These are phyloP conservation scores for Henningerozyma blattae DNA, from an alignment of 805 yeast genomes.

Conservation along the genomic window DNA sequence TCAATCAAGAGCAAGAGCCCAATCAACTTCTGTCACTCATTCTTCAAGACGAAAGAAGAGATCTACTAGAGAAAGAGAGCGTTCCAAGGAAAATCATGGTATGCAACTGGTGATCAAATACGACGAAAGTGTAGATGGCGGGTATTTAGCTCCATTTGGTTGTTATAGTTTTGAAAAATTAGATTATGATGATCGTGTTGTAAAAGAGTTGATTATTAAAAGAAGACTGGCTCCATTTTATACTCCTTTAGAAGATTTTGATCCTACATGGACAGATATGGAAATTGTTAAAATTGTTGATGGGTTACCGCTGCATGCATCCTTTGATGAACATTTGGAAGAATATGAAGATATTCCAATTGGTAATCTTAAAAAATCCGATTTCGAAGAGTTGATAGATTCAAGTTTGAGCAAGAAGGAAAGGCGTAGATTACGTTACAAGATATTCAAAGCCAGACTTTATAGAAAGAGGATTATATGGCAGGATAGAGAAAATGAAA, in stretches of 20 bases:
- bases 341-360: conserved; percentile 19
- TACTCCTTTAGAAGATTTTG: conserved; percentile 71
- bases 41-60: conserved; percentile 23
- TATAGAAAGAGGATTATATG: conserved; percentile 30
- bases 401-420: conserved; percentile 12
- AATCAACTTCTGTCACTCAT: neutral
- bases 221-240: conserved; percentile 79
- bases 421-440: conserved; percentile 11
- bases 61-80: conserved; percentile 43
- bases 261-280: conserved; percentile 54
- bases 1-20: neutral
- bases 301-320: conserved; percentile 44
- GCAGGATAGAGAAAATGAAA: conserved; percentile 47
- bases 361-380: conserved; percentile 9
- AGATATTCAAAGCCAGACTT: conserved; percentile 15
- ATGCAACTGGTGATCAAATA: conserved; percentile 44
- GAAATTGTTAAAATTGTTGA: conserved; percentile 41
- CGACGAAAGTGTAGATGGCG: conserved; percentile 89
- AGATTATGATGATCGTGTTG: conserved; percentile 66
- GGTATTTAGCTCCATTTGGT: conserved; percentile 83
- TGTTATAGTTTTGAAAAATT: conserved; percentile 60
- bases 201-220: conserved; percentile 52
- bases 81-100: conserved; percentile 40
- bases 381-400: conserved; percentile 15
- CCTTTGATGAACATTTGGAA: conserved; percentile 25